Evolutionary conservation across 2,329 filamentous ascomycete genomes (phyloP), one percentile per base, ranked within the genome.

Genomic region (Dissoconium aciculare): DNA sequence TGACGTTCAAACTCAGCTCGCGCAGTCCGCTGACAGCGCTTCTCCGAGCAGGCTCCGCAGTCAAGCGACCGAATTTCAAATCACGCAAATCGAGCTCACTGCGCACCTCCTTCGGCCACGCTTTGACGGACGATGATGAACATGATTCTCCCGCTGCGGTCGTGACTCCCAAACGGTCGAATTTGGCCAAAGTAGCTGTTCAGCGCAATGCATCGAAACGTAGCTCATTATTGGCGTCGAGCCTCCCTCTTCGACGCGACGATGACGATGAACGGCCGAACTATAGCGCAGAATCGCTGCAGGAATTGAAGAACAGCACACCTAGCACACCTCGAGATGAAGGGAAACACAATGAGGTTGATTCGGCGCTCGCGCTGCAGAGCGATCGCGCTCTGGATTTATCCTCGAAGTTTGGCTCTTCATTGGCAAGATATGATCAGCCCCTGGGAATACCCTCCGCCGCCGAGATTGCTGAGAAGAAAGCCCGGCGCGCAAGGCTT

Each of bases 401-500:
- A n/a, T 56, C 58, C 5, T 57, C 60, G 11, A 65, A 63, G 41
- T 67, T 85, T 12, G 76, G 83, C 10, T 44, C 55, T 19, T 45
- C 45, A 11, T 48, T 65, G 50, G 34, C 44, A 28, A 41, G 49
- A 15, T 53, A 55, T 28, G 30, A 46, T 30, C 26, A 50, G 38
- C 32, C 32, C 10, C 53, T 58, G 17, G 46, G 62, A 4, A 84
- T 94, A 40, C 74, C 87, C 3, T 84, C 78, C 2, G 78, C 85
- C 38, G 71, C 78, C 2, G 81, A 94, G 49, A 92, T 95, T 30
- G 70, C 69, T 15, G 85, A 92, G 56, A 91, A 85, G 61, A 95
- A 94, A 55, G 80, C 83, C 37, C 72, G 89, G 2, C 71, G 87
- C 11, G 78, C 78, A n/a, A 74, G 87, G 1, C 55, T 91, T 8